A percentile compares a stretch with the other conserved stretches of the same genome.
These are phyloP conservation scores for Amanita phalloides DNA, from an alignment of 768 basidiomycete species.

Conservation along the genomic window DNA sequence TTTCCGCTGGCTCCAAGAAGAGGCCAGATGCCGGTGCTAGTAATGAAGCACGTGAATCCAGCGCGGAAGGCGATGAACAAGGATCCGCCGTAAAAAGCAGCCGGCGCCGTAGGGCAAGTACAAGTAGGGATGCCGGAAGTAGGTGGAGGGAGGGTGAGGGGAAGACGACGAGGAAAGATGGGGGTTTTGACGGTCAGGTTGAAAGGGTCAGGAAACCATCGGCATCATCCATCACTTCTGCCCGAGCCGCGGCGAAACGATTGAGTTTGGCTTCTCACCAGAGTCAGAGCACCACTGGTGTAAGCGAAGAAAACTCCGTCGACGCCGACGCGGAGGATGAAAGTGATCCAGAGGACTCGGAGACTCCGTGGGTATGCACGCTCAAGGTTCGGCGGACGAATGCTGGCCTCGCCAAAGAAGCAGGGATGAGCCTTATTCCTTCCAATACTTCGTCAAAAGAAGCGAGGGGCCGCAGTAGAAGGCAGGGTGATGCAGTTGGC, in stretches of 20 bases:
- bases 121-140: constrained; percentile 1
- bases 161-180: constrained; percentile 4
- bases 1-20: constrained; percentile 16
- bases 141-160: neutral
- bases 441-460: neutral
- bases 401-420: constrained; percentile 5
- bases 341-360: constrained; percentile 92
- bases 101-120: neutral
- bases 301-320: constrained; percentile 5
- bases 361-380: constrained; percentile 94
- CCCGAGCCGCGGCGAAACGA: constrained; percentile 7
- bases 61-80: neutral
- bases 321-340: constrained; percentile 56
- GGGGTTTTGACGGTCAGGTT: constrained; percentile 19
- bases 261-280: constrained; percentile 7
- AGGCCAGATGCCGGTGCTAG: constrained; percentile 8
- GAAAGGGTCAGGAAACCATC: constrained; percentile 25
- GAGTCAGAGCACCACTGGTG: constrained; percentile 3
- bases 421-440: constrained; percentile 5
- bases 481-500: constrained; percentile 7
- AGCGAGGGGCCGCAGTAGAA: neutral
- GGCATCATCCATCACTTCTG: constrained; percentile 16
- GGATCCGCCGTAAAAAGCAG: neutral
- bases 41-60: constrained; percentile 1
- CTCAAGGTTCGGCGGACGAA: constrained; percentile 47